Evolutionary conservation across 2,329 filamentous ascomycete species (phyloP), one percentile per base, ranked within the genome.

Genomic region (Aspergillus latus): DNA sequence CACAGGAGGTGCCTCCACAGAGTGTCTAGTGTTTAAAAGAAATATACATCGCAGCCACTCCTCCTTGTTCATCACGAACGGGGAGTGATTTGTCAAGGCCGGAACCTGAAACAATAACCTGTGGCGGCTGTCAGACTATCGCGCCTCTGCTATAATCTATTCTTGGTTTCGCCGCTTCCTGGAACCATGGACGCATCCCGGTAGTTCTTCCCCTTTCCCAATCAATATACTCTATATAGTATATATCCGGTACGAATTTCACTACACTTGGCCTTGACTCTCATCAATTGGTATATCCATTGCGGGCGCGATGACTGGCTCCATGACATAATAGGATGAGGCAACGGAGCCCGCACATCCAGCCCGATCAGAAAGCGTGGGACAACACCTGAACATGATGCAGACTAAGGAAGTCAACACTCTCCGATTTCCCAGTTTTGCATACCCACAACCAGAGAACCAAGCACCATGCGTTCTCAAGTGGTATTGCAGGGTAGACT

Each of bases 81-180:
- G 29, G 54, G 42, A 46, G 26, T 62, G 62, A 64, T 64, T 62
- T 62, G 62, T 61, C 60, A 59, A 47, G 56, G 29, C 37, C 36
- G 37, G 30, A 46, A 64, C 46, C 60, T 64, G 62, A 64, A 64
- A 64, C 62, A 64, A 62, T 60, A 59, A 56, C 37, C 52, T 49
- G 52, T 49, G 15, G 37, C 52, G 45, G 44, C 45, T 49, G 49
- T 55, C 57, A 52, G 54, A 52, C 46, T 56, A 56, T 49, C 49
- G 36, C 45, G 32, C 37, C 44, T 46, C 30, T 56, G 44, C 16
- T 42, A 36, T 13, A 7, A 3, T 43, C 30, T 49, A 54, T 54
- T 57, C 49, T 57, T 50, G 49, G 54, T 43, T 52, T 40, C 9
- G 26, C 43, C 46, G 8, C 40, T 45, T 45, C 42, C 45, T 29